These are phyloP conservation scores for Pseudocohnilembus persalinus DNA, from an alignment of 169 alveolate genomes.

Conservation along the genomic window DNA sequence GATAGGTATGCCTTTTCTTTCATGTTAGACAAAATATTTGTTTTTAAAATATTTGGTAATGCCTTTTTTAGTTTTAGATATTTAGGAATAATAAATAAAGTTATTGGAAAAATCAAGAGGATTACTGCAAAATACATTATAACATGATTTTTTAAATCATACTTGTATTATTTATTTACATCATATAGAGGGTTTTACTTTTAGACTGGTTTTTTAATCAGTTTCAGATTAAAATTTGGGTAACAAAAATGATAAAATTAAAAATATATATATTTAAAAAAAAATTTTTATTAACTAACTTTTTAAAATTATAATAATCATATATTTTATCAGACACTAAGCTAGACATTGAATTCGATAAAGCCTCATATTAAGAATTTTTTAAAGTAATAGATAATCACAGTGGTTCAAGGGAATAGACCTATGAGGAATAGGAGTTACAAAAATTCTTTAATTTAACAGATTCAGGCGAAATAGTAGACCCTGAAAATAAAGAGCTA, in stretches of 20 bases:
- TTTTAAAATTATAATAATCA: too few relatives aligned
- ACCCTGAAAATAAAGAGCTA: background rate
- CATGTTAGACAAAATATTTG: background rate
- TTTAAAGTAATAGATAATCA: too few relatives aligned
- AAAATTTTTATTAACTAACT: too few relatives aligned
- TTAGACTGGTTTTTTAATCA: background rate
- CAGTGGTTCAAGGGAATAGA: background rate
- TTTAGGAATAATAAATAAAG: background rate
- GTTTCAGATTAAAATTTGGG: too few relatives aligned
- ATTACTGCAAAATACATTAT: background rate
- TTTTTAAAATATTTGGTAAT: too few relatives aligned
- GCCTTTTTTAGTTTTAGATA: background rate
- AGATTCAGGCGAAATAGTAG: background rate
- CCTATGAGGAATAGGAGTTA: background rate
- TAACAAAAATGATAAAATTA: too few relatives aligned
- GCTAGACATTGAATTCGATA: background rate
- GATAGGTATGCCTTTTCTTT: background rate
- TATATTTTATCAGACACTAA: background rate
- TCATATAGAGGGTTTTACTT: background rate
- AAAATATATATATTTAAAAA: too few relatives aligned
- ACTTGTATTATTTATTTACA: background rate
- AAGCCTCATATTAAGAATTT: background rate
- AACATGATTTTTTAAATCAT: background rate
- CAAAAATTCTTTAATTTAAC: background rate
- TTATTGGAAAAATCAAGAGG: background rate